Base-by-base conservation (phyloP, 768 basidiomycete species). In the Leccinum aurantiacum region DNA sequence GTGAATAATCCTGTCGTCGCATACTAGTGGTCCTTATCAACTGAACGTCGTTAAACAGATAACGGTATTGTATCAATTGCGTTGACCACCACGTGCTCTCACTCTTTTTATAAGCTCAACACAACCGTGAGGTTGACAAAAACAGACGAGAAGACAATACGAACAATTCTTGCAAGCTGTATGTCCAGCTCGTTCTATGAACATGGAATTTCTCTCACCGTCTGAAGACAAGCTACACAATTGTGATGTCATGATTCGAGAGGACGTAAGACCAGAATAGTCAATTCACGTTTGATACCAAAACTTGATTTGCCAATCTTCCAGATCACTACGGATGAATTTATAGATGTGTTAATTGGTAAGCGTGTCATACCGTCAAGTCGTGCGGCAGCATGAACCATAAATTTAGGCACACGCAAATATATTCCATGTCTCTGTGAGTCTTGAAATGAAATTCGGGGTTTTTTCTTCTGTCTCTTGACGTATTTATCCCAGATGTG, bases 301-400 rank as follows among this genome's bases (percentile, higher is more conserved):
- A 60, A 56, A 2, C 31, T 53, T 44, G 54, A 53, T 31, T 59
- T 52, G 1, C n/a, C 2, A 15, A 33, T 37, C 33, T 60, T 53
- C 19, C 63, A 96, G 95, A 95, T 97, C 59, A 91, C 92, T 8
- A 90, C 89, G 4, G 96, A 98, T 71, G 93, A 98, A 71, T 97
- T 99, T 69, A 96, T 99, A 63, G 97, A 99, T 71, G 93, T 98
- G n/a, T 81, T 99, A 24, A 91, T 99, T 54, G 97, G 94, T 87
- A 67, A 37, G 69, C 57, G 13, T 19, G 27, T 46, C 27, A 67
- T 25, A 35, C 54, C 19, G 17, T 27, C 24, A 11, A 60, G 29
- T 35, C 37, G 11, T 10, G 37, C 37, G 29, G 29, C 19, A 11
- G 37, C 29, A 14, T 53, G 35, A 69, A 54, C 47, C 46, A 15